A percentile compares a stretch with the other conserved stretches of the same genome.
phyloP scores from a whole-genome alignment of 2,329 filamentous ascomycete genomes.

The Kalmusia sp. region DNA sequence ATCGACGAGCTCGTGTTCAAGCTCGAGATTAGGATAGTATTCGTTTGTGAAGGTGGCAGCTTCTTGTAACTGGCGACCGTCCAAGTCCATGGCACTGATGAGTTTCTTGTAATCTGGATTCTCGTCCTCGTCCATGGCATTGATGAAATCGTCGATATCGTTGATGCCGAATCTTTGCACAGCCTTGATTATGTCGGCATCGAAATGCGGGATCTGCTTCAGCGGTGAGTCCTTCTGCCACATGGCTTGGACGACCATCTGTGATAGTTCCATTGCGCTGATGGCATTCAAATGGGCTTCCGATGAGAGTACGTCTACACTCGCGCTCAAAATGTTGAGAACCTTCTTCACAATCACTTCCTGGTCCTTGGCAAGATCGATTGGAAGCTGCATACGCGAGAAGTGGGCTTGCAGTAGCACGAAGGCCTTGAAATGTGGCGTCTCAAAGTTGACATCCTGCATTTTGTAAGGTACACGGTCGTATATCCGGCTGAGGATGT shows the following conservation, averaged over 20 bases:
- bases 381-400: constrained; percentile 93
- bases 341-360: constrained; percentile 85
- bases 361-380: constrained; percentile 95
- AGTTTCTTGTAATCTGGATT: constrained; percentile 82
- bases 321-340: constrained; percentile 85
- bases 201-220: constrained; percentile 97
- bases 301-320: constrained; percentile 92
- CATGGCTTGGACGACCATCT: constrained; percentile 99
- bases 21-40: constrained; percentile 93
- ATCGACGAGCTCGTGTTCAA: constrained; percentile 87
- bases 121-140: constrained; percentile 95
- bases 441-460: constrained; percentile 83
- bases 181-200: constrained; percentile 79
- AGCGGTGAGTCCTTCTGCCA: constrained; percentile 97
- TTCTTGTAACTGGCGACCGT: constrained; percentile 81
- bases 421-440: constrained; percentile 98
- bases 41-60: constrained; percentile 96
- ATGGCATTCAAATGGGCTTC: constrained; percentile 97
- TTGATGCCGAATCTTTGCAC: constrained; percentile 84
- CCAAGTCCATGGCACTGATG: constrained; percentile 78
- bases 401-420: constrained; percentile 98
- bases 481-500: constrained; percentile 87
- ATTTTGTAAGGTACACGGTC: constrained; percentile 96
- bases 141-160: constrained; percentile 98
- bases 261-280: constrained; percentile 98